Evolutionary conservation across 116 monocot genomes (phyloP), one percentile per base, ranked within the genome.

Genomic region (Zostera marina): DNA sequence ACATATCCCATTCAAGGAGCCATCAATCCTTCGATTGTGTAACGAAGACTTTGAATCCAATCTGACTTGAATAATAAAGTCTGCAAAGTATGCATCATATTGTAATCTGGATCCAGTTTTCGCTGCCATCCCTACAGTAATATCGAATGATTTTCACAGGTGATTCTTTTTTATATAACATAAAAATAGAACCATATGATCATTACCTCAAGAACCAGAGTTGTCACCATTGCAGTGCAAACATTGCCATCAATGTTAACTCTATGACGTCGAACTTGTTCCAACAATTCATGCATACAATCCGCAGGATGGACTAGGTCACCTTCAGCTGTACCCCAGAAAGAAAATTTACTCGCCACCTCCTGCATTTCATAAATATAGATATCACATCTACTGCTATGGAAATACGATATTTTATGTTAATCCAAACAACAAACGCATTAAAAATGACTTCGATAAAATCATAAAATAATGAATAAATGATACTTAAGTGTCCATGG

Each of bases 11-110:
- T 59, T 63, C 61, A 89, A 20, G 88, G 74, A 3, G 79, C 78
- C 84, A 91, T 77, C 9, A 92, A 82, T 22, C 87, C 87, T 61
- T 92, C 86, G 24, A 92, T 87, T 4, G 92, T 86, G 71, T 92
- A 86, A n/a, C 61, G 52, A 41, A 92, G 80, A 63, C 82, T 77
- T 47, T 78, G 45, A 9, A 78, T 83, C 92, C 92, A 92, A 39
- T 92, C 92, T 12, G 71, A 64, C 68, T 75, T 86, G 66, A 92
- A 92, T 42, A 92, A 63, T 58, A 92, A 72, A 15, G 72, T 72
- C 66, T 76, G 80, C 21, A 92, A 58, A 40, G 92, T 92, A 23
- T 72, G 76, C 92, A 92, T 92, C 53, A 92, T 80, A 43, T 92
- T 66, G 58, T 87, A 92, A 49, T 81, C 83, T 9, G 92, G 92